These are phyloP conservation scores for Auriscalpium orientale DNA, from an alignment of 768 basidiomycete species.

Conservation along the genomic window DNA sequence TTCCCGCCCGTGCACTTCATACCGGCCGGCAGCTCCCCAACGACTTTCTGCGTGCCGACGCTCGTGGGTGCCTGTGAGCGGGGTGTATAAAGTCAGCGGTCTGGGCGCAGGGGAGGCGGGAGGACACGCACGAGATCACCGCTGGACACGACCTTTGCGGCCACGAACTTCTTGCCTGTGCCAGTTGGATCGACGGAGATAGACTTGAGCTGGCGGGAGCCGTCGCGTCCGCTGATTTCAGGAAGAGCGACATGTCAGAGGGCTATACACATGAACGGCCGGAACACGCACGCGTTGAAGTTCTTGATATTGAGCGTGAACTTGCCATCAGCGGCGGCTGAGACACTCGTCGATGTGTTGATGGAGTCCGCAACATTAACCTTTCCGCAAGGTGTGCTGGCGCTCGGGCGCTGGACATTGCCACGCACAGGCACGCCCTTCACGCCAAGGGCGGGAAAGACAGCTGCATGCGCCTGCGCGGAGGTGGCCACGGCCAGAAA, in stretches of 20 bases:
- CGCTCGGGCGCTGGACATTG: constrained; percentile 24
- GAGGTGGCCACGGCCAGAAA: constrained; percentile 26
- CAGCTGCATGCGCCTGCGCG: constrained; percentile 34
- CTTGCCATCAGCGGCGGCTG: constrained; percentile 29
- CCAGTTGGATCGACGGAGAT: constrained; percentile 37
- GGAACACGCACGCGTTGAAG: constrained; percentile 36
- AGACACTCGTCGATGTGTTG: constrained; percentile 25
- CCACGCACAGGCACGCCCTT: constrained; percentile 18
- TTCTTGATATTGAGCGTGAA: constrained; percentile 37
- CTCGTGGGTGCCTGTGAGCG: constrained; percentile 28
- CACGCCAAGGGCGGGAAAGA: constrained; percentile 35
- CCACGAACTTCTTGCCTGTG: constrained; percentile 24
- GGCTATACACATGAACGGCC: neutral
- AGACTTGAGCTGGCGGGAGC: constrained; percentile 36
- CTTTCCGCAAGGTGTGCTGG: constrained; percentile 32
- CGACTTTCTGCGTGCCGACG: constrained; percentile 34
- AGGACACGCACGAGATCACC: constrained; percentile 34
- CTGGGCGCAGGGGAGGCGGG: too few species aligned
- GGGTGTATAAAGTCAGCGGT: neutral
- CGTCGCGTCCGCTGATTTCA: constrained; percentile 33
- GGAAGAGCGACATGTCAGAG: neutral
- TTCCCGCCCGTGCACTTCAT: constrained; percentile 46
- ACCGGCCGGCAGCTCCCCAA: constrained; percentile 38
- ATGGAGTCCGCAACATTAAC: constrained; percentile 34
- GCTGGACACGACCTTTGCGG: constrained; percentile 36